Conservation (phyloP, 2,329 filamentous ascomycete genomes). For the Apiospora phragmitis region DNA sequence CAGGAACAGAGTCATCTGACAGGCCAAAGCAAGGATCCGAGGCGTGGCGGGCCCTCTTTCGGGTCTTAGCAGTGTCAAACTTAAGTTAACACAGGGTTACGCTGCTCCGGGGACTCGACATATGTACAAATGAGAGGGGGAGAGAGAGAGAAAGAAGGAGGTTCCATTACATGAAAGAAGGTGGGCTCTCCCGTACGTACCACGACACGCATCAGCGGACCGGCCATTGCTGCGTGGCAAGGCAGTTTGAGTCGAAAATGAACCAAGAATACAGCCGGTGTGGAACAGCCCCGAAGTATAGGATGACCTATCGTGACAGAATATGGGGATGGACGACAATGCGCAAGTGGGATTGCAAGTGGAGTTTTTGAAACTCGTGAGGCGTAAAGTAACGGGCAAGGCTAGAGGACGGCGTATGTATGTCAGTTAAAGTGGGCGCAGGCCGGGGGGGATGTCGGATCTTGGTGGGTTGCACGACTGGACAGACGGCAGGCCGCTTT, state of each 20-base stretch:
- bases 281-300: constrained; percentile 5
- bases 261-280: not conserved
- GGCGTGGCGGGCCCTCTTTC: not conserved
- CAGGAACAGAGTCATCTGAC: not conserved
- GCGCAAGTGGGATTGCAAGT: not conserved
- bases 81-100: not conserved
- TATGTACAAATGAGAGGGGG: not conserved
- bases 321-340: not conserved
- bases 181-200: not conserved
- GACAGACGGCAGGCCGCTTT: not conserved
- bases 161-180: not conserved
- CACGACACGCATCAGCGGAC: not conserved
- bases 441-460: not conserved
- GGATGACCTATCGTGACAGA: constrained; percentile 1
- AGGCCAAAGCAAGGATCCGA: not conserved
- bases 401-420: not conserved
- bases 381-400: not conserved
- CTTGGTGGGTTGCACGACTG: not conserved
- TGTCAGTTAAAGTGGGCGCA: not conserved
- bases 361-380: not conserved
- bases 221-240: not conserved
- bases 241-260: not conserved
- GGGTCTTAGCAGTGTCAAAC: not conserved
- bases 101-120: not conserved
- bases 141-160: not conserved